These are phyloP conservation scores for Babesia bigemina DNA, from an alignment of 169 alveolate species.

Conservation along the genomic window DNA sequence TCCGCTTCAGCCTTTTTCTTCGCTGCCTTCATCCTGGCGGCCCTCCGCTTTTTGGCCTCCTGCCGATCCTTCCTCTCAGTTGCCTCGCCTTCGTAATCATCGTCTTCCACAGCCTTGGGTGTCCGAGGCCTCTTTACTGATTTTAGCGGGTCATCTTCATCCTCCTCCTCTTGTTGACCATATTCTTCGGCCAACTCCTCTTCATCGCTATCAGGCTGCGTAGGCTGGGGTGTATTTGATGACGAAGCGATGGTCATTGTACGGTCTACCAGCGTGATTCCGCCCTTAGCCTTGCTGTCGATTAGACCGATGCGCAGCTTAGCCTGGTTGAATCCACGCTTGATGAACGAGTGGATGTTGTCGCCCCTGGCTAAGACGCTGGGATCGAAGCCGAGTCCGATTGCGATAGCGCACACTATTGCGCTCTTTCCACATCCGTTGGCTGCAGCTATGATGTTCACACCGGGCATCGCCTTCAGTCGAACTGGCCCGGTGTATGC, in stretches of 20 bases:
- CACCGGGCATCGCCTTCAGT: constrained; percentile 69
- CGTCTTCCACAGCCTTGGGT: background rate
- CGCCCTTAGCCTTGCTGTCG: constrained; percentile 7
- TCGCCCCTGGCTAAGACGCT: constrained; percentile 69
- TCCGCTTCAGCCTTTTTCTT: background rate
- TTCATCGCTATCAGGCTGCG: background rate
- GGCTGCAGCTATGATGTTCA: constrained; percentile 77
- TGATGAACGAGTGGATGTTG: constrained; percentile 64
- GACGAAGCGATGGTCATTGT: constrained; percentile 7
- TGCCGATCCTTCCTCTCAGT: background rate
- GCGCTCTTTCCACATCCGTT: constrained; percentile 78
- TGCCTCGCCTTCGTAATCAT: constrained; percentile 1
- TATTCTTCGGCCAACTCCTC: background rate
- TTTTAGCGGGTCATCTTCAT: background rate
- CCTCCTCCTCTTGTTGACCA: background rate
- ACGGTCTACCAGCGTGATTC: constrained; percentile 10
- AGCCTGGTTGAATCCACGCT: constrained; percentile 64
- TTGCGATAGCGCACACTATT: constrained; percentile 75
- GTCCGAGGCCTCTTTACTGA: background rate
- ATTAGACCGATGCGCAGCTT: constrained; percentile 43
- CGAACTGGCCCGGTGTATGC: constrained; percentile 76
- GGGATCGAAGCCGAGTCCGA: constrained; percentile 72
- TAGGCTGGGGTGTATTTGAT: background rate
- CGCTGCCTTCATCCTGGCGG: background rate
- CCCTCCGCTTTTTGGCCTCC: background rate